Evolutionary conservation across 1,139 yeast genomes (phyloP), one percentile per base, ranked within the genome.

Genomic region (Diutina neorugosa): DNA sequence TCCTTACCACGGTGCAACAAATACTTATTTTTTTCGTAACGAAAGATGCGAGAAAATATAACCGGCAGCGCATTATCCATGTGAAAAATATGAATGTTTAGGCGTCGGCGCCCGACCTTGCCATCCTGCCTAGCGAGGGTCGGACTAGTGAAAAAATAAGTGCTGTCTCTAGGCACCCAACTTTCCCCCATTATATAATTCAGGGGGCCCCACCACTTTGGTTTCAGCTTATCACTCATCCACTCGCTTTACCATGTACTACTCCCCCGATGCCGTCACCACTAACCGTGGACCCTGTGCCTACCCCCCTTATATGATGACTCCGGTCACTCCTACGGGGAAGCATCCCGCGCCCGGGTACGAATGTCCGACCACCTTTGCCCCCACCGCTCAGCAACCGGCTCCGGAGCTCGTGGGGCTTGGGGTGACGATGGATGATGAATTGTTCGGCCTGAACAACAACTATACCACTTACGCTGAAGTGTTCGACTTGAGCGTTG

Each of bases 301-400:
- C 19, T 25, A 44, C 31, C 48, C 48, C 16, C 25, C 48, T 5
- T 44, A 44, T 23, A 44, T 44, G 48, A 44, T 44, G 48, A 44
- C 48, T 44, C 48, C 48, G n/a, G 25, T 44, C 19, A 44, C 48
- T 12, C 48, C 48, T 8, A 44, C 48, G 31, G 34, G 48, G 16
- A 44, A 44, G 25, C 48, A 16, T 12, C 20, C 20, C 6, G 19
- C 11, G 19, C 20, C 19, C 43, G 43, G 43, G 12, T 16, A 41
- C 20, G 43, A 18, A 18, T 40, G 18, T 16, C 43, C 43, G 20
- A 8, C 12, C 7, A 18, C 18, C 6, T 18, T 11, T 6, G 43
- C 43, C 21, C 19, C 43, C 4, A 9, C 20, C 16, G 14, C 14
- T 20, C 44, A 20, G 7, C 42, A 37, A 14, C 46, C 19, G 21